Conservation (phyloP, 306 rosid genomes). For the Malus fusca region DNA sequence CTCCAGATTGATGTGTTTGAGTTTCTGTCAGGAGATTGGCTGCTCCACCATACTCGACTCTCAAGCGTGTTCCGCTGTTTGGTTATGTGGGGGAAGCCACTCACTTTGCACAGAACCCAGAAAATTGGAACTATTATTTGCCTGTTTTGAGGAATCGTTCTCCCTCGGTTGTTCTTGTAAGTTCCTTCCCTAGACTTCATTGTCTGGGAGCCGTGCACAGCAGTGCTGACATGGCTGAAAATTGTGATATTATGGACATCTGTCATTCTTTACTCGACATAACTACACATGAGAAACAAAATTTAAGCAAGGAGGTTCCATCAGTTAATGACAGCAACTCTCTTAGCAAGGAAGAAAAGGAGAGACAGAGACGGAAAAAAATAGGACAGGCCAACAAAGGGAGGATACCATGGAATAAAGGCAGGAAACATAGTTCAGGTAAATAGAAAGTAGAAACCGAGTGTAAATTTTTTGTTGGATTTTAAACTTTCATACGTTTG, state of each 20-base stretch:
- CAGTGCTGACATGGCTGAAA: conserved; percentile 23
- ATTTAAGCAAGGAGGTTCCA: conserved; percentile 12
- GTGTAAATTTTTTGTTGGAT: background rate
- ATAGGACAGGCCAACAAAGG: conserved; percentile 88
- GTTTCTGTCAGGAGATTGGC: conserved; percentile 39
- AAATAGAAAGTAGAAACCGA: conserved; percentile 17
- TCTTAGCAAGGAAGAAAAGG: conserved; percentile 29
- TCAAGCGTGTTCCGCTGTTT: conserved; percentile 20
- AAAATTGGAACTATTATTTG: conserved; percentile 22
- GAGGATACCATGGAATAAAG: conserved; percentile 93
- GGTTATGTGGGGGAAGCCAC: conserved; percentile 29
- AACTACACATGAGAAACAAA: conserved; percentile 18
- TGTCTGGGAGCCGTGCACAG: conserved; percentile 27
- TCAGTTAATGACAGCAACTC: conserved; percentile 13
- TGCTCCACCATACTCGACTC: conserved; percentile 22
- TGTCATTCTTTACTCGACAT: conserved; percentile 13
- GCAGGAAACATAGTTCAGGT: conserved; percentile 76
- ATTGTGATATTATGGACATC: conserved; percentile 11
- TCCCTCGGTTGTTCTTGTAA: conserved; percentile 16
- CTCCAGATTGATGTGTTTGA: background rate
- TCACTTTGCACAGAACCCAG: conserved; percentile 11
- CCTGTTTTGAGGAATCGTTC: conserved; percentile 17
- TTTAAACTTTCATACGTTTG: conserved; percentile 4
- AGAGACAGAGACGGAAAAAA: conserved; percentile 54
- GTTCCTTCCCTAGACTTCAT: conserved; percentile 27